Percentiles rank a stretch among this genome's conserved stretches.
Evolutionary conservation across 768 basidiomycete genomes (phyloP).

Genomic region (Amanita brunnescens): DNA sequence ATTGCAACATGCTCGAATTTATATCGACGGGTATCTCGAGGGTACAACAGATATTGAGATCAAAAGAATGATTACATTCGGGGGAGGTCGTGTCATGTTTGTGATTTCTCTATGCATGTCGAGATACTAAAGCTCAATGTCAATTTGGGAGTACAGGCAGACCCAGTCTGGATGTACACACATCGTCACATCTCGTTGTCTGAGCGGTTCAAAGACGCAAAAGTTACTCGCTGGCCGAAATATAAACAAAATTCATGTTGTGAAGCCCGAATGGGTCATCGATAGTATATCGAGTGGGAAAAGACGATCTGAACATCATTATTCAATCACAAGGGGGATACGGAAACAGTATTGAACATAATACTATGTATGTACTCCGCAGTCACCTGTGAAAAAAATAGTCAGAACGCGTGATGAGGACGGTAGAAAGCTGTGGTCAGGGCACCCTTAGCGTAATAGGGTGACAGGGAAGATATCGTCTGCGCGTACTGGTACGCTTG

Average conservation of each 20-base stretch:
- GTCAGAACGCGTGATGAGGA: background rate
- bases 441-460: conserved; percentile 44
- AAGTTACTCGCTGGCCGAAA: conserved; percentile 46
- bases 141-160: conserved; percentile 26
- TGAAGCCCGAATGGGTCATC: conserved; percentile 67
- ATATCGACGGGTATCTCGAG: conserved; percentile 62
- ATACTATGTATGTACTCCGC: background rate
- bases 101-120: conserved; percentile 12
- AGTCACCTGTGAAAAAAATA: background rate
- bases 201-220: conserved; percentile 68
- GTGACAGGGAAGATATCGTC: conserved; percentile 40
- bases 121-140: background rate
- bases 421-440: conserved; percentile 26
- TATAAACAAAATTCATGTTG: conserved; percentile 45
- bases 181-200: conserved; percentile 63
- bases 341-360: background rate
- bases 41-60: conserved; percentile 77
- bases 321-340: conserved; percentile 26
- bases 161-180: conserved; percentile 64
- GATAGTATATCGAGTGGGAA: conserved; percentile 59
- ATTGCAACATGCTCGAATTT: conserved; percentile 43
- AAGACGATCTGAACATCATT: conserved; percentile 51
- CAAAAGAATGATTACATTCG: conserved; percentile 54
- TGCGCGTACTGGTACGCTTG: conserved; percentile 33
- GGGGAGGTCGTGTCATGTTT: conserved; percentile 63